Percentiles rank a stretch among this genome's conserved stretches.
Evolutionary conservation across 2,329 filamentous ascomycete genomes (phyloP).

Genomic region (Venturia carpophila): DNA sequence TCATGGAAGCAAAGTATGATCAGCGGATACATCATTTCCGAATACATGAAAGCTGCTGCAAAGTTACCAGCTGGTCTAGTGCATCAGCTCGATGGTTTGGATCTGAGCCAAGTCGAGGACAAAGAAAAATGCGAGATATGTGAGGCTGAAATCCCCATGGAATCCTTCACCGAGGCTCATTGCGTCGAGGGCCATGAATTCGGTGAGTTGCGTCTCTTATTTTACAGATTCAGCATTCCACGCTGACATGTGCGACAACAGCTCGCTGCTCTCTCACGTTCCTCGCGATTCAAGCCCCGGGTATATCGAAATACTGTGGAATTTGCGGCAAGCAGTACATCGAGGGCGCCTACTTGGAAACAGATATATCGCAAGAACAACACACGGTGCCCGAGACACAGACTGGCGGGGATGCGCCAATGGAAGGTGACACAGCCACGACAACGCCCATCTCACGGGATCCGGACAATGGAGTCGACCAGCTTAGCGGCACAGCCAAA

Average conservation of each 20-base stretch:
- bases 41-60: not conserved
- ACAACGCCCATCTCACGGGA: not conserved
- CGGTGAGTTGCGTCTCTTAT: conserved; percentile 28
- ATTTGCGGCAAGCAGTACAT: conserved; percentile 45
- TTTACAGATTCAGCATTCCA: conserved; percentile 6
- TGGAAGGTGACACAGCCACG: not conserved
- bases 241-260: conserved; percentile 23
- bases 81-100: conserved; percentile 14
- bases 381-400: not conserved
- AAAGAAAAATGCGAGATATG: conserved; percentile 49
- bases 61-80: not conserved
- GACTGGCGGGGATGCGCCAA: not conserved
- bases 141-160: conserved; percentile 39
- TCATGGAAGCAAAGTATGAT: not conserved
- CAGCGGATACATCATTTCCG: conserved; percentile 13
- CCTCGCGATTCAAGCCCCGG: conserved; percentile 47
- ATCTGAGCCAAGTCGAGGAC: conserved; percentile 14
- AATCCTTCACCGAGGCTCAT: conserved; percentile 38
- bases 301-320: conserved; percentile 46
- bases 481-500: not conserved
- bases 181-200: conserved; percentile 48
- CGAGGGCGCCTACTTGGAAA: not conserved
- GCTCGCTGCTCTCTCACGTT: conserved; percentile 49
- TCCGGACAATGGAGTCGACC: not conserved
- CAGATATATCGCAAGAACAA: conserved; percentile 4